Percentiles rank a stretch among this genome's conserved stretches.
phyloP scores from a whole-genome alignment of 2,329 filamentous ascomycete genomes.

The Achaetomium macrosporum region DNA sequence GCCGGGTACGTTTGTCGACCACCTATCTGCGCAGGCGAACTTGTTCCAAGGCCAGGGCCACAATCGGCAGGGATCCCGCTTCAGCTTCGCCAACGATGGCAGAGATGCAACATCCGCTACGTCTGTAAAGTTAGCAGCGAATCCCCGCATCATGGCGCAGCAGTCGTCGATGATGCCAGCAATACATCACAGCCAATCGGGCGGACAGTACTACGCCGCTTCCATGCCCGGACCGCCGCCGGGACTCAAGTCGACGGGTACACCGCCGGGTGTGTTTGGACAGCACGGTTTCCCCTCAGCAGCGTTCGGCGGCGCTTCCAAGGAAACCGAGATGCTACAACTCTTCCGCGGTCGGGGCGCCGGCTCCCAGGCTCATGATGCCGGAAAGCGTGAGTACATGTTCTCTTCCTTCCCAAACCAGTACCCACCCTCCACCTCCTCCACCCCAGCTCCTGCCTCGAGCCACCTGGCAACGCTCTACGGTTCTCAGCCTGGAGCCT shows the following conservation, averaged over 20 bases:
- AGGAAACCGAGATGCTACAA: slow-evolving; percentile 75
- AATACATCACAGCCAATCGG: slow-evolving; percentile 52
- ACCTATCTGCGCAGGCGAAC: slow-evolving; percentile 45
- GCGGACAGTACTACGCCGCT: slow-evolving; percentile 71
- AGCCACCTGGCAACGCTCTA: slow-evolving; percentile 89
- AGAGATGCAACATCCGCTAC: slow-evolving; percentile 49
- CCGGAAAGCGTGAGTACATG: slow-evolving; percentile 97
- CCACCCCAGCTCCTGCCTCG: slow-evolving; percentile 81
- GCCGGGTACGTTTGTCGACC: slow-evolving; percentile 33
- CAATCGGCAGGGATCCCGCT: slow-evolving; percentile 77
- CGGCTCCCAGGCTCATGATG: slow-evolving; percentile 69
- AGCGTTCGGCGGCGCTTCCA: slow-evolving; percentile 61
- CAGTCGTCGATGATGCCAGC: slow-evolving; percentile 82
- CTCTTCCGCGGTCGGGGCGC: slow-evolving; percentile 62
- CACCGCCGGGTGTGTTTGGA: slow-evolving; percentile 90
- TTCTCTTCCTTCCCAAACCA: slow-evolving; percentile 88
- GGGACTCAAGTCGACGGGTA: slow-evolving; percentile 89
- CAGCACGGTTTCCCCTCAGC: slow-evolving; percentile 77
- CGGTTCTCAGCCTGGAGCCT: slow-evolving; percentile 75
- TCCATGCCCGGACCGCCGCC: slow-evolving; percentile 91
- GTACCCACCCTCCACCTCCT: slow-evolving; percentile 74
- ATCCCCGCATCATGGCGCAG: slow-evolving; percentile 75
- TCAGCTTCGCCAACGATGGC: slow-evolving; percentile 77
- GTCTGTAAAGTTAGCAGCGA: slow-evolving; percentile 70
- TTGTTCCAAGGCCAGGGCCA: slow-evolving; percentile 63